Base-by-base conservation (phyloP, 805 yeast genomes). In the Myxozyma lipomycoides region DNA sequence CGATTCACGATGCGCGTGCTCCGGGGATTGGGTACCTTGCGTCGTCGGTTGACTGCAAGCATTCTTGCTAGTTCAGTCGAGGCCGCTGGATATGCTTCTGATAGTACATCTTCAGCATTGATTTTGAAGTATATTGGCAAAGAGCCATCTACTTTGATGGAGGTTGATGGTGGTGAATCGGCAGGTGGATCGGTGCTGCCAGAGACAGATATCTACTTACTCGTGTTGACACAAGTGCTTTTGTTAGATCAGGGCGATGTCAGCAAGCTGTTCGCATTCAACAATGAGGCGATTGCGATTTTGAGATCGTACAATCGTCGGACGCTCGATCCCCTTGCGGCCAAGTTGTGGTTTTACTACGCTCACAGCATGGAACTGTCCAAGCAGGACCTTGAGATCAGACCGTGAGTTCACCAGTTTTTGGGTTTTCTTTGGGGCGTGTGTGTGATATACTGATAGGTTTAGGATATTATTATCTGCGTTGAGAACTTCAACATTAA, bases 301-400 rank as follows among this genome's bases (percentile, higher is more conserved):
- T 56, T 88, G 64, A 76, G 78, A 51, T 67, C 74, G 12, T 84
- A 84, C 71, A 88, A 88, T 69, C 80, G 84, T 58, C 79, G 98
- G 58, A 78, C 95, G 3, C 72, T 91, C 59, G 98, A 93, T 69
- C 81, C 86, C 62, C 77, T 93, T 51, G 81, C 81, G 58, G 93
- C 98, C 15, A 91, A 90, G 68, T 76, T 86, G 54, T 93, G 98
- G 98, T 93, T 91, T 67, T 91, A 89, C 71, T 77, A 86, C 60
- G 77, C 83, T 40, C 80, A 95, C 68, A 78, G 89, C 1, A 79
- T 81, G 59, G 98, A 91, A 71, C 70, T 83, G 48, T 64, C 61
- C 34, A 59, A 64, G 39, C 71, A 81, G 59, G 70, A 79, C 52
- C 71, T 75, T 44, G 68, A 78, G n/a, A 72, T 86, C 46, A 79